phyloP scores from a whole-genome alignment of 176 grass and related monocot species.

The Triticum urartu region DNA sequence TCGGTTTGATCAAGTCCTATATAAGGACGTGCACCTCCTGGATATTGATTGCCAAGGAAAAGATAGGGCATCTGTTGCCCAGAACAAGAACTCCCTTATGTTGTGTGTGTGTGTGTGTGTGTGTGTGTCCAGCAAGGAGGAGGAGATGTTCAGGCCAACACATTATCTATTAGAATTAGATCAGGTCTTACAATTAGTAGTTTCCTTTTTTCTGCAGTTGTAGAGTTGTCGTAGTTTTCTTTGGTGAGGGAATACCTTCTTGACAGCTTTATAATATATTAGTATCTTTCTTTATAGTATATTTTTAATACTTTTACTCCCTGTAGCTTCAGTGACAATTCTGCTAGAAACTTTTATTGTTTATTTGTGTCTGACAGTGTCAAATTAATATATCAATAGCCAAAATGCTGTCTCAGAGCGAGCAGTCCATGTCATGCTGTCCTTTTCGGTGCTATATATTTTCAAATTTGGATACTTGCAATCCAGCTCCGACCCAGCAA shows the following conservation, averaged over 20 bases:
- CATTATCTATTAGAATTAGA: neutral
- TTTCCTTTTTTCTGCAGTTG: neutral
- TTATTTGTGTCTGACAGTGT: neutral
- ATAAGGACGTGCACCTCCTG: too few species aligned
- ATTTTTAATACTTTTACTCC: neutral
- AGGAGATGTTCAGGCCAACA: too few species aligned
- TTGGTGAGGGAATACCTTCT: neutral
- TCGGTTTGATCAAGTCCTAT: too few species aligned
- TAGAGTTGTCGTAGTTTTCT: neutral
- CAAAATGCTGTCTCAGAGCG: neutral
- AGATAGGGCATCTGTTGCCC: too few species aligned
- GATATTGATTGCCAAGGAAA: too few species aligned
- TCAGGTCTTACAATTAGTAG: neutral
- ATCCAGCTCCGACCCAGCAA: constrained; percentile 25
- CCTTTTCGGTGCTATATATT: neutral
- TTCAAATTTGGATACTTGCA: neutral
- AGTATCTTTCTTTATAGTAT: neutral
- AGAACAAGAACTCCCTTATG: too few species aligned
- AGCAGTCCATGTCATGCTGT: constrained; percentile 13
- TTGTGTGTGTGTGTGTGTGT: too few species aligned
- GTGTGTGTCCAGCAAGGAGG: too few species aligned
- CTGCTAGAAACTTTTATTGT: neutral
- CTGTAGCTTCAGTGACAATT: neutral
- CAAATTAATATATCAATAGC: neutral
- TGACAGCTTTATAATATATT: neutral